phyloP scores from a whole-genome alignment of 176 grass and related monocot species.

The Coix lacrymajobi region DNA sequence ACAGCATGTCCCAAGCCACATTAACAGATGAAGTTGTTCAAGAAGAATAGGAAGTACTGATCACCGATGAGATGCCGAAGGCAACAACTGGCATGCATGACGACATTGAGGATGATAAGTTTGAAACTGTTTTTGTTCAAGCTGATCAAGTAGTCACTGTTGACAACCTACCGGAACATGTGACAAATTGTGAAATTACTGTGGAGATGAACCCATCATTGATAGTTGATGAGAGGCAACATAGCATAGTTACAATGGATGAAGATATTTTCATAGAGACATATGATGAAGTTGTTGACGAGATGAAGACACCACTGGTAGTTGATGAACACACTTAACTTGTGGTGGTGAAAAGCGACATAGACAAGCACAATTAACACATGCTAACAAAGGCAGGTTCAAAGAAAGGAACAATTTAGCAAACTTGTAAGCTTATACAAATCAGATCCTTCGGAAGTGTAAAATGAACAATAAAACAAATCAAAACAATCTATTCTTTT shows the following conservation, averaged over 20 bases:
- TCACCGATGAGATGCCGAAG: not conserved
- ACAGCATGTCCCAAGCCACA: not conserved
- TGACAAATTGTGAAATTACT: not conserved
- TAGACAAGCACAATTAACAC: too few species aligned
- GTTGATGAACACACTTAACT: too few species aligned
- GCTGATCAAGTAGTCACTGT: not conserved
- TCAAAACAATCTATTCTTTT: slow-evolving; percentile 29
- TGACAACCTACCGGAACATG: not conserved
- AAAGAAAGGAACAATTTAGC: too few species aligned
- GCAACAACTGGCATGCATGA: not conserved
- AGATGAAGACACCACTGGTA: too few species aligned
- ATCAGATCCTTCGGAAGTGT: too few species aligned
- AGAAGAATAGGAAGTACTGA: not conserved
- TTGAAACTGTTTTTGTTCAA: too few species aligned
- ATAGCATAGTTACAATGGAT: not conserved
- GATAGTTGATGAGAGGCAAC: not conserved
- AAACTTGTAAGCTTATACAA: too few species aligned
- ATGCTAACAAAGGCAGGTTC: too few species aligned
- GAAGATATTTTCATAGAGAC: too few species aligned
- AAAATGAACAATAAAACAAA: slow-evolving; percentile 36
- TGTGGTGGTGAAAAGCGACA: too few species aligned
- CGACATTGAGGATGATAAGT: not conserved
- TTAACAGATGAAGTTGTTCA: not conserved
- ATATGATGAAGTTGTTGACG: too few species aligned
- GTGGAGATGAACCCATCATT: not conserved